A percentile compares a stretch with the other conserved stretches of the same genome.
Evolutionary conservation across 345 rosid species (phyloP).

Genomic region (Rhizophora apiculata): DNA sequence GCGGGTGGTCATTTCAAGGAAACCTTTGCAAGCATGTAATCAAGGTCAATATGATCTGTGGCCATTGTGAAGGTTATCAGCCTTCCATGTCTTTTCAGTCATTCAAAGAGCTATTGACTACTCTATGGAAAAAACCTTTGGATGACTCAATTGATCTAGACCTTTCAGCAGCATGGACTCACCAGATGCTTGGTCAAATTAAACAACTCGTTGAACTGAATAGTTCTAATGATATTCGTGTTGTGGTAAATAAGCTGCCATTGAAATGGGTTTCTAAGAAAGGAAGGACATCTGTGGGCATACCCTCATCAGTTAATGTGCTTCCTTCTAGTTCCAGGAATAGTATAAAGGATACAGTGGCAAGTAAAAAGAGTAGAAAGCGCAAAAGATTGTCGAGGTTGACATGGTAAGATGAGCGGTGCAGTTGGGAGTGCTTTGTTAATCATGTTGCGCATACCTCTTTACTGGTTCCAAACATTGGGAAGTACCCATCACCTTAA

Average conservation of each 20-base stretch:
- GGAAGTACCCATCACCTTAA: neutral
- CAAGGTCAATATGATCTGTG: slow-evolving; percentile 71
- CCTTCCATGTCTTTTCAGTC: slow-evolving; percentile 71
- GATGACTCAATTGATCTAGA: slow-evolving; percentile 74
- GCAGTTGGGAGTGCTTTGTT: neutral
- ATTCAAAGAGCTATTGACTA: slow-evolving; percentile 44
- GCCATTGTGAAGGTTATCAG: slow-evolving; percentile 35
- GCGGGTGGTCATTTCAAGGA: slow-evolving; percentile 29
- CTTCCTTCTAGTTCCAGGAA: slow-evolving; percentile 36
- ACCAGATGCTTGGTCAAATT: slow-evolving; percentile 74
- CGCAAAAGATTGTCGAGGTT: slow-evolving; percentile 49
- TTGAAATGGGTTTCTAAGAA: slow-evolving; percentile 77
- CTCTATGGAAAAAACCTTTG: slow-evolving; percentile 59
- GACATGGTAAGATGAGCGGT: slow-evolving; percentile 25
- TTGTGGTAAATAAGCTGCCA: slow-evolving; percentile 60
- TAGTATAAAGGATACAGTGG: slow-evolving; percentile 16
- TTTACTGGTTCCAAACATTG: neutral
- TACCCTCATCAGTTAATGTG: slow-evolving; percentile 55
- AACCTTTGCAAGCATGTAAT: slow-evolving; percentile 93
- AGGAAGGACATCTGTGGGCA: slow-evolving; percentile 67
- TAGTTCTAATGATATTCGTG: slow-evolving; percentile 48
- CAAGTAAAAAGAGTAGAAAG: slow-evolving; percentile 37
- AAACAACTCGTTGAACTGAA: slow-evolving; percentile 67
- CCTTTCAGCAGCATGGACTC: slow-evolving; percentile 69
- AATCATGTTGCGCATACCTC: neutral